phyloP scores from a whole-genome alignment of 148 eudicot species.

The Euryodendron excelsum region DNA sequence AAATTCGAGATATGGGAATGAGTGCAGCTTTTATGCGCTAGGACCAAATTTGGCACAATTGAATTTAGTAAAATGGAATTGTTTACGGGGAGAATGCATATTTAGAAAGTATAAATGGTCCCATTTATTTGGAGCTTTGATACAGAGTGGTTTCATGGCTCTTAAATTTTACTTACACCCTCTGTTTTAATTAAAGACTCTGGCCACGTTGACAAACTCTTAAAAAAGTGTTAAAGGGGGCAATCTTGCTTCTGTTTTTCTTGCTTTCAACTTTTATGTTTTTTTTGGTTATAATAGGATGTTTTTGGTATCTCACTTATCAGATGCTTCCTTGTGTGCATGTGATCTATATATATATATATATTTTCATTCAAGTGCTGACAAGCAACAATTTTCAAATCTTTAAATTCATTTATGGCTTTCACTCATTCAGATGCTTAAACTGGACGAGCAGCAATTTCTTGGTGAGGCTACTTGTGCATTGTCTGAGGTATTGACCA shows the following conservation, averaged over 20 bases:
- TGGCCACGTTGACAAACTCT: background rate
- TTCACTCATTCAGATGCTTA: slow-evolving; percentile 59
- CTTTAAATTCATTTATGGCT: background rate
- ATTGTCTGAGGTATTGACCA: slow-evolving; percentile 68
- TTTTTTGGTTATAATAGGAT: background rate
- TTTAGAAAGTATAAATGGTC: background rate
- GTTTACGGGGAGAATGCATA: slow-evolving; percentile 2
- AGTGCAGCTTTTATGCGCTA: background rate
- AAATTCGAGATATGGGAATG: background rate
- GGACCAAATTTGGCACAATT: background rate
- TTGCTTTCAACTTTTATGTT: background rate
- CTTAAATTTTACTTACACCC: background rate
- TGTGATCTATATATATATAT: background rate
- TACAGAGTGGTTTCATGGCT: background rate
- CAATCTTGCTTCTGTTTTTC: background rate
- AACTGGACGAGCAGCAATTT: slow-evolving; percentile 92
- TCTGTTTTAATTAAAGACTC: background rate
- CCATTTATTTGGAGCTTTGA: background rate
- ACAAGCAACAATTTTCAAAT: background rate
- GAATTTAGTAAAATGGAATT: background rate
- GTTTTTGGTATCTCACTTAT: background rate
- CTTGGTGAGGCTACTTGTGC: slow-evolving; percentile 93
- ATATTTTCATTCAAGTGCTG: background rate
- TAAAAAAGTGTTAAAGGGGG: background rate
- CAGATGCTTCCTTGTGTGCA: background rate